Base-by-base conservation (phyloP, 2,329 filamentous ascomycete species). In the Cordyceps cicadae region DNA sequence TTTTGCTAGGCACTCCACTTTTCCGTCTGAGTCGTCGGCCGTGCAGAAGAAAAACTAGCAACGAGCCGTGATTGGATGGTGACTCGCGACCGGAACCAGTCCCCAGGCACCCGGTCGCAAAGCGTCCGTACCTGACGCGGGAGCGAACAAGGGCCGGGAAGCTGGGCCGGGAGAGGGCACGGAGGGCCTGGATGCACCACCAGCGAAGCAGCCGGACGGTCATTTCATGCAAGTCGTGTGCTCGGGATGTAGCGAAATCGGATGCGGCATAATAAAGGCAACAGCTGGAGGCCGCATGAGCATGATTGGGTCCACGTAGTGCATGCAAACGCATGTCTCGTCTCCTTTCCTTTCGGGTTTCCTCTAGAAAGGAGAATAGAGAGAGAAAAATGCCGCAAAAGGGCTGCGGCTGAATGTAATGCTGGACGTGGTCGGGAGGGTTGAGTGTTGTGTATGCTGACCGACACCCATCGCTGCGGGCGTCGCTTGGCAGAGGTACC, bases 231-330 rank as follows among this genome's bases (percentile, higher is more conserved):
- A 32, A 43, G 17, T 8, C 21, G 32, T 41, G 26, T 34, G 17
- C 45, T 41, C 32, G 21, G 8, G 21, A 41, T 3, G 17, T 8
- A 32, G 3, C 17, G 21, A 12, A 12, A 41, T 51, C 37, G 26
- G 14, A 48, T 57, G 54, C 43, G 54, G 54, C 45, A 57, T 57
- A 45, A 51, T 57, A 45, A 51, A 32, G 11, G 29, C n/a, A 21
- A 52, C 32, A 52, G 29, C 29, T 12, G 41, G 17, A 17, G 9
- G 24, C 37, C 34, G 56, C 48, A 52, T 52, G 9, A 48, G 41
- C 50, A 45, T 60, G 58, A 49, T 49, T 60, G 50, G 58, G 24
- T 54, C 58, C 58, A 60, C 58, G 58, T 54, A 48, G 39, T n/a
- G 39, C 17, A 43, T n/a, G 26, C 41, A 54, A 60, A 60, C 26